Evolutionary conservation across 257 asterid genomes (phyloP).

Genomic region (Echium plantagineum): DNA sequence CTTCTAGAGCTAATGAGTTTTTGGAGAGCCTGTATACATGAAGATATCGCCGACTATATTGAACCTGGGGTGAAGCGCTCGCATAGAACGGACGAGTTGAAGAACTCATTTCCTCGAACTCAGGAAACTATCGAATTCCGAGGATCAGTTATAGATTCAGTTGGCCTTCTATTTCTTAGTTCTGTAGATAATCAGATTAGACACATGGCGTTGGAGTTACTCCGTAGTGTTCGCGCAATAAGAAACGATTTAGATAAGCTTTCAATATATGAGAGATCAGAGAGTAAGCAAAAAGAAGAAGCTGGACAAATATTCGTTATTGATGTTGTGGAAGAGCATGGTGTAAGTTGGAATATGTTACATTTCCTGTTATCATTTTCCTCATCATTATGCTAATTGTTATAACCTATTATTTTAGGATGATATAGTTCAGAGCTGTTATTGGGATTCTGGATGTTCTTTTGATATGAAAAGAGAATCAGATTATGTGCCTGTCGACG

Average conservation of each 20-base stretch:
- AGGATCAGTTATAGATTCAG: slow-evolving; percentile 93
- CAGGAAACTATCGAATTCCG: slow-evolving; percentile 78
- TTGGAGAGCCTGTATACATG: slow-evolving; percentile 88
- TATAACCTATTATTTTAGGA: slow-evolving; percentile 39
- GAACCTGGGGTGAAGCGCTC: slow-evolving; percentile 52
- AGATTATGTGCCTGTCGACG: slow-evolving; percentile 89
- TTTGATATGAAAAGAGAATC: slow-evolving; percentile 92
- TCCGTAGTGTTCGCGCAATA: slow-evolving; percentile 88
- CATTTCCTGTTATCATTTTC: slow-evolving; percentile 7
- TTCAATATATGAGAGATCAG: slow-evolving; percentile 51
- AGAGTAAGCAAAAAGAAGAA: slow-evolving; percentile 43
- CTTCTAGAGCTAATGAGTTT: slow-evolving; percentile 94
- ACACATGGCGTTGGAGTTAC: slow-evolving; percentile 93
- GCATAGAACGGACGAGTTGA: slow-evolving; percentile 78
- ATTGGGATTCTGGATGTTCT: slow-evolving; percentile 93
- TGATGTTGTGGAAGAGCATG: slow-evolving; percentile 97
- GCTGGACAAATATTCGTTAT: slow-evolving; percentile 86
- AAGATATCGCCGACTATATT: slow-evolving; percentile 51
- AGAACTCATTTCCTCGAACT: slow-evolving; percentile 65
- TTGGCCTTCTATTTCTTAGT: slow-evolving; percentile 94
- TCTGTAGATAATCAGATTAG: slow-evolving; percentile 97
- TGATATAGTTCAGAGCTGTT: slow-evolving; percentile 97
- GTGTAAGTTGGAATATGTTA: slow-evolving; percentile 44
- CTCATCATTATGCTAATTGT: slow-evolving; percentile 1
- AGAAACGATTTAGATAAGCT: slow-evolving; percentile 69